A percentile compares a stretch with the other conserved stretches of the same genome.
Evolutionary conservation across 2,329 filamentous ascomycete genomes (phyloP).

Genomic region (Colletotrichum godetiae): DNA sequence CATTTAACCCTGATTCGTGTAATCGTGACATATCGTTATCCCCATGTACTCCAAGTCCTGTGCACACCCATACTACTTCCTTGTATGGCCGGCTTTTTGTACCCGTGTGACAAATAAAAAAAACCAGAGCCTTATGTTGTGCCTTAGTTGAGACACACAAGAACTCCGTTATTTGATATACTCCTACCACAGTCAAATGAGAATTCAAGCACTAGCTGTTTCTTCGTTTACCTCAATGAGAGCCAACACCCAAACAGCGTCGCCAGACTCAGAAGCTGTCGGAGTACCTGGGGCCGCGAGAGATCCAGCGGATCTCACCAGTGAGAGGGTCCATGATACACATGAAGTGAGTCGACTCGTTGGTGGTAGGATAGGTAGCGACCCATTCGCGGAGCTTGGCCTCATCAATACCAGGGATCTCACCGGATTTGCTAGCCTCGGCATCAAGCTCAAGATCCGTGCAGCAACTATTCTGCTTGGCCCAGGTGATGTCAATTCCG

Average conservation of each 20-base stretch:
- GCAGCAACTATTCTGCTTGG: slow-evolving; percentile 15
- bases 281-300: neutral
- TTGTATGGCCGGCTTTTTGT: neutral
- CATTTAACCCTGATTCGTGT: neutral
- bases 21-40: neutral
- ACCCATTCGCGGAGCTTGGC: slow-evolving; percentile 59
- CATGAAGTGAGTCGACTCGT: slow-evolving; percentile 68
- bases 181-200: neutral
- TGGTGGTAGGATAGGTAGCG: slow-evolving; percentile 62
- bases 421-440: neutral
- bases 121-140: neutral
- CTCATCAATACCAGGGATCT: slow-evolving; percentile 40
- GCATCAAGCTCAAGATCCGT: neutral
- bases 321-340: slow-evolving; percentile 65
- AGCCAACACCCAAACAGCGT: too few relatives aligned
- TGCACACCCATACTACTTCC: neutral
- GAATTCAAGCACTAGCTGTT: neutral
- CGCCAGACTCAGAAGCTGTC: neutral
- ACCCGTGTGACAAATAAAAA: neutral
- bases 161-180: neutral
- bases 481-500: neutral
- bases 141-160: neutral
- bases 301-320: slow-evolving; percentile 59
- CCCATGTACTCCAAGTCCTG: neutral
- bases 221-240: neutral